Conservation (phyloP, 768 basidiomycete species). For the Trametes elegans region DNA sequence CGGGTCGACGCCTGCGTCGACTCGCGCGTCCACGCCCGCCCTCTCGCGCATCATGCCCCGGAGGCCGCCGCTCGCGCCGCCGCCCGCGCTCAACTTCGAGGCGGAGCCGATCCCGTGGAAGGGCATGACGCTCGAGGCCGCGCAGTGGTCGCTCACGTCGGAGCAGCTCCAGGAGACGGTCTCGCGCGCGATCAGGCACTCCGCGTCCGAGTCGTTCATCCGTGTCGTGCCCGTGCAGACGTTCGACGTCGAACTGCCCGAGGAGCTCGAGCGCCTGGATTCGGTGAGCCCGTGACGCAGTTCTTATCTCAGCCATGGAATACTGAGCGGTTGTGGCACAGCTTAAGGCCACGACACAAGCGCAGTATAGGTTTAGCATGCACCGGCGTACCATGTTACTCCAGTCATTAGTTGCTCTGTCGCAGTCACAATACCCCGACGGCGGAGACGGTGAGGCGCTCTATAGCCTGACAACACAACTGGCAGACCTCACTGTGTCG, state of each 20-base stretch:
- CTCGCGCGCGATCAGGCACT: slow-evolving; percentile 66
- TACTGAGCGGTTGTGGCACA: not conserved
- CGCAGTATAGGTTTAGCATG: slow-evolving; percentile 65
- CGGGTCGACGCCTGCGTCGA: slow-evolving; percentile 10
- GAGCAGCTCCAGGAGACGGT: slow-evolving; percentile 64
- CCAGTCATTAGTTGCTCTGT: slow-evolving; percentile 62
- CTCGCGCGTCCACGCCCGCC: slow-evolving; percentile 18
- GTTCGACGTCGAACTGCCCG: slow-evolving; percentile 56
- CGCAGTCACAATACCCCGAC: slow-evolving; percentile 30
- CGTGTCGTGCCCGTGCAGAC: slow-evolving; percentile 64
- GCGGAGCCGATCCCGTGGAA: slow-evolving; percentile 59
- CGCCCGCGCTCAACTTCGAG: slow-evolving; percentile 57
- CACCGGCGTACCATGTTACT: slow-evolving; percentile 68
- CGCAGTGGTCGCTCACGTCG: slow-evolving; percentile 57
- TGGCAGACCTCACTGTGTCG: slow-evolving; percentile 55
- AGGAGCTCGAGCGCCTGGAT: slow-evolving; percentile 58
- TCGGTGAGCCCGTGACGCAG: slow-evolving; percentile 12
- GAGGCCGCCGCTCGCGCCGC: slow-evolving; percentile 40
- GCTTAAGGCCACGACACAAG: slow-evolving; percentile 53
- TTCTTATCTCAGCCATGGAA: not conserved
- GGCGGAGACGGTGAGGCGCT: slow-evolving; percentile 39
- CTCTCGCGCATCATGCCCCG: slow-evolving; percentile 20
- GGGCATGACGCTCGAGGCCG: slow-evolving; percentile 66
- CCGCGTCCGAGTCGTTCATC: slow-evolving; percentile 67
- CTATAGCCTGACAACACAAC: slow-evolving; percentile 49